Percentiles rank a stretch among this genome's conserved stretches.
These are phyloP conservation scores for Geopyxis carbonaria DNA, from an alignment of 495 filamentous ascomycete species.

Conservation along the genomic window DNA sequence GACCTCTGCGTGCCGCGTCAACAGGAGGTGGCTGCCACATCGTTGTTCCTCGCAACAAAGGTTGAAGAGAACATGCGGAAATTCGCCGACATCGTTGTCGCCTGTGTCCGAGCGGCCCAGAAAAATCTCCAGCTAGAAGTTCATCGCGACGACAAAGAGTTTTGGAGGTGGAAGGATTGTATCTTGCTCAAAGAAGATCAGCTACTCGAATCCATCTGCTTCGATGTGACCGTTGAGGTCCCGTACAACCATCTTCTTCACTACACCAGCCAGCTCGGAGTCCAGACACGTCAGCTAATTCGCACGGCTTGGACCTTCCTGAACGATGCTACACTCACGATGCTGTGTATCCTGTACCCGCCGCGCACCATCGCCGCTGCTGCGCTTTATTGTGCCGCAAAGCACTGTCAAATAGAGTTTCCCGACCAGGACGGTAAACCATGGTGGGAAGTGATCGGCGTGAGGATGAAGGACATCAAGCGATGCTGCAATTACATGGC, in stretches of 20 bases:
- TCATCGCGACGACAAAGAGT: slow-evolving; percentile 91
- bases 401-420: slow-evolving; percentile 49
- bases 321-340: slow-evolving; percentile 71
- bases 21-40: slow-evolving; percentile 65
- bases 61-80: slow-evolving; percentile 91
- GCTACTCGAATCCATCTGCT: slow-evolving; percentile 80
- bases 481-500: slow-evolving; percentile 26
- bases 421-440: slow-evolving; percentile 54
- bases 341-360: slow-evolving; percentile 65
- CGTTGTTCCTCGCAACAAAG: slow-evolving; percentile 87
- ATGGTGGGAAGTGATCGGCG: slow-evolving; percentile 68
- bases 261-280: slow-evolving; percentile 47
- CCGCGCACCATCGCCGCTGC: slow-evolving; percentile 66
- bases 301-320: slow-evolving; percentile 80
- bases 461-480: slow-evolving; percentile 26
- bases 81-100: slow-evolving; percentile 79
- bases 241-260: slow-evolving; percentile 71
- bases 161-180: slow-evolving; percentile 88
- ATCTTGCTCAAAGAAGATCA: slow-evolving; percentile 81
- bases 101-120: slow-evolving; percentile 84
- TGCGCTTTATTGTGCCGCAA: slow-evolving; percentile 68
- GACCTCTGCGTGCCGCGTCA: slow-evolving; percentile 6
- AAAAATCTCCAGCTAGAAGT: slow-evolving; percentile 69
- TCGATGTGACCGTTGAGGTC: slow-evolving; percentile 74
- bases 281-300: slow-evolving; percentile 54